A percentile compares a stretch with the other conserved stretches of the same genome.
phyloP scores from a whole-genome alignment of 1,139 yeast species.

The Protomyces inouyei region DNA sequence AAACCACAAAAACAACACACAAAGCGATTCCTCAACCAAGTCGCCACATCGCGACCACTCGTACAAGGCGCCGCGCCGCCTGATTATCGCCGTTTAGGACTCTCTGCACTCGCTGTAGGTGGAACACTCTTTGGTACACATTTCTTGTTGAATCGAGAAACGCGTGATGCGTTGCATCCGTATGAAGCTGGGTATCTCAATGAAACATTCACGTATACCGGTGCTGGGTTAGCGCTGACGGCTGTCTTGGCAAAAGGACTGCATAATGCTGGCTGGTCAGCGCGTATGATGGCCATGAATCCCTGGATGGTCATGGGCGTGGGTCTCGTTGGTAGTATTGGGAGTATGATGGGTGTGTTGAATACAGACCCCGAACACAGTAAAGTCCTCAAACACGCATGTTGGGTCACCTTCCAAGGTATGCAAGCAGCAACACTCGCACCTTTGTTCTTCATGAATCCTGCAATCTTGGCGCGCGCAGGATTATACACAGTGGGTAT shows the following conservation, averaged over 20 bases:
- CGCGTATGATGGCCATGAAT: constrained; percentile 24
- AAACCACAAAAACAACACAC: background rate
- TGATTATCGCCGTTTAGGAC: constrained; percentile 16
- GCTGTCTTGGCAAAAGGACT: constrained; percentile 23
- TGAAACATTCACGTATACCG: constrained; percentile 23
- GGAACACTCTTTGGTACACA: constrained; percentile 25
- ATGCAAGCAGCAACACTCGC: constrained; percentile 26
- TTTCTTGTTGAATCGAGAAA: constrained; percentile 20
- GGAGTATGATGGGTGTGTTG: constrained; percentile 25
- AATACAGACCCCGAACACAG: constrained; percentile 14
- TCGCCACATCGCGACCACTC: background rate
- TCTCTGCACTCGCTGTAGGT: constrained; percentile 21
- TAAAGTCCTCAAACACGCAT: constrained; percentile 13
- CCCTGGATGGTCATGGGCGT: constrained; percentile 26
- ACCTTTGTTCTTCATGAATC: constrained; percentile 24
- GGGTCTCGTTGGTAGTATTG: constrained; percentile 21
- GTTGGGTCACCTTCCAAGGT: constrained; percentile 25
- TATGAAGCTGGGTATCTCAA: constrained; percentile 20
- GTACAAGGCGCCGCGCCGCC: constrained; percentile 20
- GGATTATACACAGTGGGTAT: constrained; percentile 26
- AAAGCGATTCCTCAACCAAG: background rate
- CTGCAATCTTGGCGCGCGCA: constrained; percentile 25
- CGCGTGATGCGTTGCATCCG: constrained; percentile 18
- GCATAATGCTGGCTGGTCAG: constrained; percentile 26
- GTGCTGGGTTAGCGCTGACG: constrained; percentile 27